Conservation (phyloP, 225 moss, liverwort and hornwort species). For the Polytrichum commune region DNA sequence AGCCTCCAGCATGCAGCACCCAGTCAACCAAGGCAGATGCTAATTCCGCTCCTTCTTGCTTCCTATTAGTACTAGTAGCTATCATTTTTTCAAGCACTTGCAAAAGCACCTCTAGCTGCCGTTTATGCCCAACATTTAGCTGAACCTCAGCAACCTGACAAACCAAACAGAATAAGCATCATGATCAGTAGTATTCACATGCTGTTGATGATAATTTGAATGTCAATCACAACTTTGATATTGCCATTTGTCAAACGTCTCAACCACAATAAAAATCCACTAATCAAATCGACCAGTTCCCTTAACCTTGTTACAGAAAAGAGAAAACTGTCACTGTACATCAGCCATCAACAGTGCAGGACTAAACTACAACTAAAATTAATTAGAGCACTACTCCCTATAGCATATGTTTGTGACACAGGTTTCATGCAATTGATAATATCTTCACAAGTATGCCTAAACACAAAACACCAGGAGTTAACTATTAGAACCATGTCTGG, state of each 20-base stretch:
- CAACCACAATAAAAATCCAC: neutral
- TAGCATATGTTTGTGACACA: too few species aligned
- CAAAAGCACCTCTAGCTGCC: slow-evolving; percentile 40
- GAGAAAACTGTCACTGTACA: too few species aligned
- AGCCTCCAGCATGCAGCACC: slow-evolving; percentile 64
- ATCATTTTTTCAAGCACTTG: slow-evolving; percentile 56
- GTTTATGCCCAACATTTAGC: slow-evolving; percentile 36
- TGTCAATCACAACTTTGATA: neutral
- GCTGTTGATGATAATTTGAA: neutral
- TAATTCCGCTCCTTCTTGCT: slow-evolving; percentile 61
- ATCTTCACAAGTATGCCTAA: too few species aligned
- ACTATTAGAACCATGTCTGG: too few species aligned
- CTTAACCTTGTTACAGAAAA: too few species aligned
- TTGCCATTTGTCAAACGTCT: neutral
- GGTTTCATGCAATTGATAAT: too few species aligned
- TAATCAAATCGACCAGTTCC: too few species aligned
- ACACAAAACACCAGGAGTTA: too few species aligned
- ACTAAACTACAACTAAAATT: too few species aligned
- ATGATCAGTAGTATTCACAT: neutral
- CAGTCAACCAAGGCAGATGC: slow-evolving; percentile 59
- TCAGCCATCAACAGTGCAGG: too few species aligned
- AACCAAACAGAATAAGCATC: slow-evolving; percentile 6
- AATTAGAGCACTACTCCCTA: too few species aligned
- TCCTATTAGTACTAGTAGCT: slow-evolving; percentile 46
- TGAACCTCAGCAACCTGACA: slow-evolving; percentile 67